Base-by-base conservation (phyloP, 2,329 filamentous ascomycete genomes). In the Claviceps spartinae region DNA sequence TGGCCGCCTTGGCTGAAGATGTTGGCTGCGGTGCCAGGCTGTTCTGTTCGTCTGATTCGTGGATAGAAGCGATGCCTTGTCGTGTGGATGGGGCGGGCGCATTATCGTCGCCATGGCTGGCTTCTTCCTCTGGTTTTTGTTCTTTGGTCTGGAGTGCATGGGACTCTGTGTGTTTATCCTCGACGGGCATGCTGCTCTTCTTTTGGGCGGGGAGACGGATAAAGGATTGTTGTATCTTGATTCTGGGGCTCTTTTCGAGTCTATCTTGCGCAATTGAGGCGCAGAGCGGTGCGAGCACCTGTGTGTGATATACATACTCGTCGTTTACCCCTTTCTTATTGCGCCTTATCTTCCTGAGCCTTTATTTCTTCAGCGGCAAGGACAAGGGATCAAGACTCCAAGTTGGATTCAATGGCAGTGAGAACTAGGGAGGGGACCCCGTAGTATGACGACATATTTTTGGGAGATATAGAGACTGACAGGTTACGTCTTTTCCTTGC, bases 1-100 rank as follows among this genome's bases (percentile, higher is more conserved):
- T 67, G 65, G 54, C 60, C 58, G 20, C 63, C 63, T 36, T 65
- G 59, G 43, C 55, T 58, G 53, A 66, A 63, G 52, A 60, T 59
- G 48, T 65, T 65, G 16, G 60, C 26, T 30, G 26, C 26, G 26
- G 26, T 57, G 13, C 58, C 48, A 14, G 11, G 42, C n/a, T 51
- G 34, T 18, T 47, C n/a, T 51, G 34, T 18, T 47, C 43, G 7
- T 38, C 34, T 20, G n/a, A 7, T 7, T 47, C 24, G 30, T 41
- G 24, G 26, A 37, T 47, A 41, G 47, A 22, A 16, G 26, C 26
- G 8, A 47, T 43, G 8, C 26, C 43, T 30, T 51, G 18, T 13
- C 42, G 26, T 11, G 42, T 38, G 5, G 41, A 18, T 5, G 42
- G 41, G 4, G 18, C 34, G 11, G 49, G 46, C 3, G 18, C 34